Percentiles rank a stretch among this genome's conserved stretches.
Evolutionary conservation across 768 basidiomycete genomes (phyloP).

Genomic region (Podaxis rugospora): DNA sequence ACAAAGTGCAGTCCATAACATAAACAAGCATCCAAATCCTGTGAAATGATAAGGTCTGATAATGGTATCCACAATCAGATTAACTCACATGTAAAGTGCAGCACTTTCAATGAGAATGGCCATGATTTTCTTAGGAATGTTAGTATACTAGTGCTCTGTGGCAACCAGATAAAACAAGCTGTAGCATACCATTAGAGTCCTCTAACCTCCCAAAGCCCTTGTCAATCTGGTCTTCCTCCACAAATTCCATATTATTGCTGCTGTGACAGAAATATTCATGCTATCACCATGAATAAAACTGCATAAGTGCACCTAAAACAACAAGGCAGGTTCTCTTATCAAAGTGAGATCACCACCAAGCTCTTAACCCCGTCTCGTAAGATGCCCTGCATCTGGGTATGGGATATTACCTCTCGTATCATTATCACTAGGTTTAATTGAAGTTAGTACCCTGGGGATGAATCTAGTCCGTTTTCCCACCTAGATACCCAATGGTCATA

Average conservation of each 20-base stretch:
- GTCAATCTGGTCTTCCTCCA: background rate
- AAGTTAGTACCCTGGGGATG: background rate
- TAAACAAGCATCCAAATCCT: background rate
- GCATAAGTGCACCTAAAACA: background rate
- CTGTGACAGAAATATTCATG: background rate
- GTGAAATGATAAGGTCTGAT: background rate
- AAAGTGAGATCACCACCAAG: background rate
- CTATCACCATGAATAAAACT: background rate
- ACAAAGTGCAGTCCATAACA: too few relatives aligned
- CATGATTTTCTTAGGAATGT: background rate
- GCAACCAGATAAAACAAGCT: background rate
- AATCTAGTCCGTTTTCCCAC: background rate
- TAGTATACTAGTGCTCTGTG: background rate
- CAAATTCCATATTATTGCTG: background rate
- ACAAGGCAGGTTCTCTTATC: background rate
- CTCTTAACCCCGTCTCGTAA: background rate
- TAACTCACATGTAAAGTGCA: slow-evolving; percentile 12
- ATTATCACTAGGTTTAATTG: background rate
- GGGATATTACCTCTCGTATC: background rate
- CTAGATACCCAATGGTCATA: background rate
- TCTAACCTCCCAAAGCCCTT: background rate
- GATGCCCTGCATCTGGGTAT: background rate
- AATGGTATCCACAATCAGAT: background rate
- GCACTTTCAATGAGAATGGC: slow-evolving; percentile 14
- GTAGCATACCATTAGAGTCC: background rate